Base-by-base conservation (phyloP, 495 filamentous ascomycete species). In the Podospora appendiculata region DNA sequence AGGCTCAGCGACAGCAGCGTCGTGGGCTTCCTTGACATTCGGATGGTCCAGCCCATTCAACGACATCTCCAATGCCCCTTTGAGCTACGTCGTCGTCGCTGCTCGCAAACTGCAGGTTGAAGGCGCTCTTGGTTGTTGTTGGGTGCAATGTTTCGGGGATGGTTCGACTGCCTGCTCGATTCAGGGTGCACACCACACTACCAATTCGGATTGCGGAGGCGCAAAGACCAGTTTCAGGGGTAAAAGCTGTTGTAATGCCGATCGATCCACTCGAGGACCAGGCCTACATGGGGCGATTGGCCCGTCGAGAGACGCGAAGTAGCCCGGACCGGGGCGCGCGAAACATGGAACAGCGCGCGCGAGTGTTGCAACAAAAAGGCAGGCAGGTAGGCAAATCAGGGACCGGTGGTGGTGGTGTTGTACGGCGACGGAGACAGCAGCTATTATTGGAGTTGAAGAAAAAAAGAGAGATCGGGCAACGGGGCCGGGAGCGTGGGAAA, bases 21-120 rank as follows among this genome's bases (percentile, higher is more conserved):
- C 87, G 73, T 95, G 86, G 58, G 91, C 90, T 69, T 92, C 90
- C 68, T 82, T 78, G 63, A 98, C 77, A 57, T 79, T 78, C 59
- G 80, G 74, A 75, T 81, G 79, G 74, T 97, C 93, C 75, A 98
- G 77, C 57, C 93, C 93, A 85, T 97, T 96, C 71, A 98, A 78
- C 78, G 93, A 97, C 93, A 98, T 98, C 49, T 59, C 70, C 53
- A 56, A 40, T 25, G 32, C 49, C 43, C 32, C 45, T 39, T 39
- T 34, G 55, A 41, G 40, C 49, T 52, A 42, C 34, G 45, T 51
- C 39, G 45, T 53, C 44, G 38, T 39, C 39, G 58, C 34, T 53
- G 39, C 48, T 51, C 49, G 55, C 47, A 50, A 25, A 58, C 57
- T 34, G 46, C 46, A 52, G 53, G 59, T 13, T 60, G 52, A 52